Percentiles rank a stretch among this genome's conserved stretches.
These are phyloP conservation scores for Wilcoxina mikolae DNA, from an alignment of 495 filamentous ascomycete genomes.

Conservation along the genomic window DNA sequence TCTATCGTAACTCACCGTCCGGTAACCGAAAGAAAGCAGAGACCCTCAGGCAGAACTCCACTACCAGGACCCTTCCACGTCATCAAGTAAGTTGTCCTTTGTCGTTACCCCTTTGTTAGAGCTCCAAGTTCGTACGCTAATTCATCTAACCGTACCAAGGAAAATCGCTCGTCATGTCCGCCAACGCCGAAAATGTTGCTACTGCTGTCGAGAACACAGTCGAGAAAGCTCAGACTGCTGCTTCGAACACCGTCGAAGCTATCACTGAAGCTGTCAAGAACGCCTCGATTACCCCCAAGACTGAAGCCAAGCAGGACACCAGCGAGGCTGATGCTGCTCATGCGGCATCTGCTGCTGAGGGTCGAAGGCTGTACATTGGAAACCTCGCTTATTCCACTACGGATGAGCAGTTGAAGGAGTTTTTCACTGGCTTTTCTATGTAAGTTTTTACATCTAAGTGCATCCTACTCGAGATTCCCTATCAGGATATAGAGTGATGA, in stretches of 20 bases:
- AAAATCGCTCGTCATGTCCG: constrained; percentile 40
- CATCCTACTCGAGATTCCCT: too few species aligned
- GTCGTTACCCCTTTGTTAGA: constrained; percentile 13
- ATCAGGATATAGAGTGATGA: not conserved
- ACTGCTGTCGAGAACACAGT: constrained; percentile 35
- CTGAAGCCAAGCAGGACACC: constrained; percentile 33
- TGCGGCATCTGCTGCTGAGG: constrained; percentile 91
- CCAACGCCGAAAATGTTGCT: constrained; percentile 39
- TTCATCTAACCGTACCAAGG: constrained; percentile 11
- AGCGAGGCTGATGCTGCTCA: constrained; percentile 69
- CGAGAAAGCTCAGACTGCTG: constrained; percentile 45
- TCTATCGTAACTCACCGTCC: not conserved
- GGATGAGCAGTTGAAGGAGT: constrained; percentile 98
- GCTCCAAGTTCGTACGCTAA: constrained; percentile 6
- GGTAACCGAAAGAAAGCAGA: constrained; percentile 12
- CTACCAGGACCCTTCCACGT: constrained; percentile 7
- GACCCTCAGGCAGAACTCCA: constrained; percentile 26
- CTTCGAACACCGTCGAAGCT: constrained; percentile 48
- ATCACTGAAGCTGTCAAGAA: constrained; percentile 73
- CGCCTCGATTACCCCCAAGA: constrained; percentile 45
- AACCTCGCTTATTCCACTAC: constrained; percentile 99
- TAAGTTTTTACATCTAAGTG: constrained; percentile 42
- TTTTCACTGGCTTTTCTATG: constrained; percentile 97
- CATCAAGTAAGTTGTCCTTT: constrained; percentile 16
- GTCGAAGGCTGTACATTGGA: constrained; percentile 96